Base-by-base conservation (phyloP, 2,329 filamentous ascomycete species). In the Mariannaea sp. region DNA sequence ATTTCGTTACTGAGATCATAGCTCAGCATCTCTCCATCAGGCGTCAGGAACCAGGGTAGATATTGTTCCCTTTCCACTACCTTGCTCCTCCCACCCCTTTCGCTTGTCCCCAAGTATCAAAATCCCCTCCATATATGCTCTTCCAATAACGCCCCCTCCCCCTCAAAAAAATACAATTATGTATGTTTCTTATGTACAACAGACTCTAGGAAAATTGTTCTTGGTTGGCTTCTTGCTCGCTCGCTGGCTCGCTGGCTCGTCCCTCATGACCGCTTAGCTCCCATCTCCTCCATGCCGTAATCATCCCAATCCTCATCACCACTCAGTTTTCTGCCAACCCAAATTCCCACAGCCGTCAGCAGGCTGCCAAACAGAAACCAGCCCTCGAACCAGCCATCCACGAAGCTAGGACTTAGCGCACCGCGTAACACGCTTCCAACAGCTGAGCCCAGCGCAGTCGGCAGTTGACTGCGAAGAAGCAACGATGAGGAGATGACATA, bases 401-500 rank as follows among this genome's bases (percentile, higher is more conserved):
- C 80, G 57, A 83, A 82, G 8, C 69, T 71, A 4, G 79, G 79
- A 47, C 74, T 70, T 86, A 95, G 77, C 13, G 90, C 88, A 16
- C 88, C 89, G 36, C 89, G 86, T 24, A 96, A 74, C 1, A 89
- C 89, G 59, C 92, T 88, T 3, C 85, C 86, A 3, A 95, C 89
- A 2, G 88, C 88, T 43, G 84, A 85, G 53, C 90, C 85, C 68
- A 93, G 86, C 68, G 92, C 88, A 30, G 78, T 79, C 0, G 91
- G 91, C 60, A 96, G 76, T 69, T 91, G 93, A 62, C 88, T 89
- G 44, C 91, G 75, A 40, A 96, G 76, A 53, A 96, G 77, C 60
- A 96, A 74, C 3, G 89, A 88, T 1, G 88, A 87, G 54, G 85
- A 88, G 65, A 96, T 92, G 47, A 95, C 90, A 68, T 96, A 95